Evolutionary conservation across 202 grass and related monocot genomes (phyloP), one percentile per base, ranked within the genome.

Genomic region (Zizania palustris): DNA sequence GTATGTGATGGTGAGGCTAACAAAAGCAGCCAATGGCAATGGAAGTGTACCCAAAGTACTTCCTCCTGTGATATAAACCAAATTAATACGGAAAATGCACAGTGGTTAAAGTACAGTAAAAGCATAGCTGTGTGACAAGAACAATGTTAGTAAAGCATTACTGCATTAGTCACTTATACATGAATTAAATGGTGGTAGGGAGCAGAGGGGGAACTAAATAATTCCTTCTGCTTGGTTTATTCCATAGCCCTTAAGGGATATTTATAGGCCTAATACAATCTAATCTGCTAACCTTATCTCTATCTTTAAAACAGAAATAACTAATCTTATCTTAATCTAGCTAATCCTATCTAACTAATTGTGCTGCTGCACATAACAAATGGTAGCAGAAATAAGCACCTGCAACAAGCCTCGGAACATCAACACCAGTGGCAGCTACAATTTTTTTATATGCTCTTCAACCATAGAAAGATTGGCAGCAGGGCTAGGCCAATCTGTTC

Each of bases 401-500:
- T 97, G 87, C 74, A 8, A 82, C 91, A 74, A 97, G 91, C 63
- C 89, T 94, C 79, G 94, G 94, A 70, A 98, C 92, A 62, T 98
- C 80, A 43, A 98, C 85, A 46, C 96, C 96, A 58, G 96, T 95
- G 48, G 91, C 81, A 67, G 83, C 96, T 70, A 98, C 87, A 49
- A 98, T 95, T 77, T 95, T 71, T 95, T 98, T 41, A 98, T 95
- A 56, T 92, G 90, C 59, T 92, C 89, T 85, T 98, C 96, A 21
- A 98, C 96, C 73, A 80, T 89, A 2, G 89, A 88, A 81, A 98
- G 59, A 80, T 92, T 98, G 72, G 58, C 91, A 83, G 85, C 81
- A 63, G 96, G 96, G 69, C 96, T 98, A 73, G 96, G 96, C 96
- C 96, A 98, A 78, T 98, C 96, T 63, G 87, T 92, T 90, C 96